phyloP scores from a whole-genome alignment of 139 green algal species.

The Coccomyxa sp. region DNA sequence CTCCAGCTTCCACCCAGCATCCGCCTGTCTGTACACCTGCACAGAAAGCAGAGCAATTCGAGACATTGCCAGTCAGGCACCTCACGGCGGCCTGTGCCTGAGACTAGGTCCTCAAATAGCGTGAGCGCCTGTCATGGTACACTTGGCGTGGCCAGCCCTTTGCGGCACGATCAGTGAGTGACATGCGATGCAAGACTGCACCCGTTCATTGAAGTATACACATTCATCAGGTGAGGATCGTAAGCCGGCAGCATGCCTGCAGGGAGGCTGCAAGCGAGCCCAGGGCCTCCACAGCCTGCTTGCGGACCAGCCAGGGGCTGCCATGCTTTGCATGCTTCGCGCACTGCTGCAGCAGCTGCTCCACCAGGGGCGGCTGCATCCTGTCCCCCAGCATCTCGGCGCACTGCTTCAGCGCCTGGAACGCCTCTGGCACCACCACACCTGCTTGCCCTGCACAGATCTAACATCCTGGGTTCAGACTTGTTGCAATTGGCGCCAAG shows the following conservation, averaged over 20 bases:
- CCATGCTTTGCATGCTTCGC: conserved; percentile 6
- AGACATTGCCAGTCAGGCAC: neutral
- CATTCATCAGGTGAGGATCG: too few species aligned
- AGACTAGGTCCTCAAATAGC: too few species aligned
- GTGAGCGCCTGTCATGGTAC: neutral
- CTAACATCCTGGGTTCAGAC: neutral
- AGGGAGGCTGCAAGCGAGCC: conserved; percentile 8
- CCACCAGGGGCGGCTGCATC: conserved; percentile 1
- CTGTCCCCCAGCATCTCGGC: conserved; percentile 11
- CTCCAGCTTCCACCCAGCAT: conserved; percentile 14
- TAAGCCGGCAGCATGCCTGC: conserved; percentile 9
- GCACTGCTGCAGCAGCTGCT: conserved; percentile 3
- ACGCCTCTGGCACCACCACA: conserved; percentile 8
- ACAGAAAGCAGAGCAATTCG: neutral
- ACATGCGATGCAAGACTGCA: neutral
- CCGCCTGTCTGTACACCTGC: conserved; percentile 10
- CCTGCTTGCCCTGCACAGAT: conserved; percentile 1
- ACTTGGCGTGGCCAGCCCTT: neutral
- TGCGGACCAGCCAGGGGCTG: conserved; percentile 17
- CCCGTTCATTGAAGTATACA: neutral
- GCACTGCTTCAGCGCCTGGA: conserved; percentile 6
- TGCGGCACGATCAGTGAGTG: neutral
- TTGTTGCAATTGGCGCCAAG: neutral
- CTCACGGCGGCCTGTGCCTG: neutral
- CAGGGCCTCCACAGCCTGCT: conserved; percentile 13